Base-by-base conservation (phyloP, 225 moss, liverwort and hornwort genomes). In the Polytrichum commune region DNA sequence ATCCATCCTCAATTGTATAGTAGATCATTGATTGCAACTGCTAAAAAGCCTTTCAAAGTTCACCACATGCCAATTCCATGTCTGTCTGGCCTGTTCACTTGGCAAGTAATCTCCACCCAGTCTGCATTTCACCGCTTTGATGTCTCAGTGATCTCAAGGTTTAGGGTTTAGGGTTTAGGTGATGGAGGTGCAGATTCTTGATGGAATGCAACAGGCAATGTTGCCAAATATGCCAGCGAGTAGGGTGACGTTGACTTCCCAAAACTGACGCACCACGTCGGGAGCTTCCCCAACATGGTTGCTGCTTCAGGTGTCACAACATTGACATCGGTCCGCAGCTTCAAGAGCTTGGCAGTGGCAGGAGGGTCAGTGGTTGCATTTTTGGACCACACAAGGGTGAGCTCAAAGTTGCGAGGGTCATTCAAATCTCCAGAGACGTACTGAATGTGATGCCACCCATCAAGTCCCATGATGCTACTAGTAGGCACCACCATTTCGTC, bases 161-260 rank as follows among this genome's bases (percentile, higher is more conserved):
- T 13, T 38, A 10, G 38, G 10, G 35, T 2, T 38, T 38, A 38
- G 13, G 46, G 3, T 13, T 46, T 46, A 1, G 46, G 4, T 46
- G 46, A 46, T 46, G 46, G 46, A 46, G 46, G 46, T 46, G 46
- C 46, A 46, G 46, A 46, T 46, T 75, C 77, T 68, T 66, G 67
- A 5, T 69, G 55, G 62, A 81, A 74, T 25, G 62, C 70, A 53
- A 81, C 81, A 25, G 76, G 68, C 74, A 89, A 46, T 16, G 78
- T 76, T 73, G 92, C 88, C 68, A 97, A 80, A 77, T 93, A 95
- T 9, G 85, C 80, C 64, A 95, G 67, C 8, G 93, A 53, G 71
- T 95, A 98, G 6, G 98, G 98, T 8, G 89, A 70, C 0, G 91
- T 91, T 23, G 98, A 98, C 73, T 95, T 98, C 8, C 98, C 95